Evolutionary conservation across 176 grass and related monocot genomes (phyloP), one percentile per base, ranked within the genome.

Genomic region (Puccinellia tenuiflora): DNA sequence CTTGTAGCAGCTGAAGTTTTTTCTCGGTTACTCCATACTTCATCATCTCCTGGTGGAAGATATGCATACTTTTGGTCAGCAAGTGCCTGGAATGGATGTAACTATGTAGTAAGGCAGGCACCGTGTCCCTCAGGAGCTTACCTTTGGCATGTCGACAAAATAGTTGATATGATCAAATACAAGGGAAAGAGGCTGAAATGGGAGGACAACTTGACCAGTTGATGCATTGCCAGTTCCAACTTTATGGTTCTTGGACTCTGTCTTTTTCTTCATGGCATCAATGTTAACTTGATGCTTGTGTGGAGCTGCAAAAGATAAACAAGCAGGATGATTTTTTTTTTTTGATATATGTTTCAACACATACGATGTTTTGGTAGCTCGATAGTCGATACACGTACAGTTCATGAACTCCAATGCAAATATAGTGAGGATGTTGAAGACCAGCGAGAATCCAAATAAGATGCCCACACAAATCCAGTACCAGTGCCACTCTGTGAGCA

Each of bases 131-230:
- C 20, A 85, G 51, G 51, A 25, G 3, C 43, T 93, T 98, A 98
- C 96, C 85, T 89, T 93, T 80, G 96, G 96, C 85, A 91, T 91
- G 73, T 95, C 92, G 21, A 98, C 89, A 38, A 86, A 95, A 81
- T 98, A 98, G 69, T 71, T 95, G 77, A 98, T 91, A 80, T 98
- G 89, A 21, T 91, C 85, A 85, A 98, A 98, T 63, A 91, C 90
- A 37, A 98, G 84, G 74, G 92, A 91, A 46, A 95, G 88, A 43
- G 92, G 90, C 68, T 60, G 92, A 75, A 93, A 95, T 78, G 89
- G 90, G 8, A 98, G 86, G 88, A 84, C 78, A 77, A 84, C 85
- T 88, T 87, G 76, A 80, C 84, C 73, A 71, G 48, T 78, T 81
- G 79, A 81, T 18, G 75, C 57, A 74, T 42, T 68, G 59, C 73